Base-by-base conservation (phyloP, 306 rosid species). In the Cucurbita moschata region DNA sequence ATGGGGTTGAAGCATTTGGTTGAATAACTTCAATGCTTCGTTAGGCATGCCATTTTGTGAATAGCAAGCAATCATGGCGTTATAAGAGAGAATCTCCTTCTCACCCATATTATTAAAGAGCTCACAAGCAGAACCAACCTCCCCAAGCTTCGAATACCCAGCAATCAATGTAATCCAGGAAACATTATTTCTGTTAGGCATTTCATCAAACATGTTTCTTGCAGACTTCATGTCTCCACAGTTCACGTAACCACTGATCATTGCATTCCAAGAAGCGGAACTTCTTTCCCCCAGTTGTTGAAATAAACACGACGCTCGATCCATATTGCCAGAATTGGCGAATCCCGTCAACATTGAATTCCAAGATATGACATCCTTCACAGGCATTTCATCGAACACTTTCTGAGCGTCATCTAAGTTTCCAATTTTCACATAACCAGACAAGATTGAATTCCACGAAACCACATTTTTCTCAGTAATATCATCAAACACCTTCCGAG, bases 401-500 rank as follows among this genome's bases (percentile, higher is more conserved):
- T 52, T 72, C 38, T 52, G 81, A 70, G 89, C 89, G 68, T 76
- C 80, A 50, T 57, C 82, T 62, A 87, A 81, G 58, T 86, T 60
- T 61, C 89, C 89, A 67, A 77, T 81, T 77, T 81, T 87, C 62
- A 86, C 71, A 84, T 84, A 82, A 21, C 92, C 92, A 81, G 80
- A 73, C 37, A 91, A 81, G 71, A 91, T 66, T 46, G 96, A 88
- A 70, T 88, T 91, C 97, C 97, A 91, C 30, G 96, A 91, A 75
- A 88, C 90, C 35, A 88, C 96, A 83, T 81, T 91, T 75, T 35
- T 86, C 53, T 83, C 82, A 5, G 68, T 15, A 88, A 88, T 91
- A 59, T 81, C 87, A 79, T 87, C 92, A 26, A 91, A 88, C 79
- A 86, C 73, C 81, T 80, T 80, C 23, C 72, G 80, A 50, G 96